These are phyloP conservation scores for Thecaphora thlaspeos DNA, from an alignment of 1,284 basidiomycete genomes.

Conservation along the genomic window DNA sequence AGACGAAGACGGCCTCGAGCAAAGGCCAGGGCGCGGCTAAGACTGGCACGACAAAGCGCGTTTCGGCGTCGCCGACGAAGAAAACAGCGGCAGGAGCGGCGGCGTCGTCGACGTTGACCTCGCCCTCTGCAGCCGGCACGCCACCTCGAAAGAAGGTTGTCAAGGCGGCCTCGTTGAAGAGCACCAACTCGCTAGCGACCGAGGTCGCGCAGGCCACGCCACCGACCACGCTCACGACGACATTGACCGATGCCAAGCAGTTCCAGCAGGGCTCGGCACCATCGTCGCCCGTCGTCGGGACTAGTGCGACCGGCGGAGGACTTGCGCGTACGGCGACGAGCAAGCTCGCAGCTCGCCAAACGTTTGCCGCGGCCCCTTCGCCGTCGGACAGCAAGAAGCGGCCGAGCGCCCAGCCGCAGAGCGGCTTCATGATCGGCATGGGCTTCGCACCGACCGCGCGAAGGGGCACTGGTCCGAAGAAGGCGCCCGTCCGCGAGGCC, in stretches of 20 bases:
- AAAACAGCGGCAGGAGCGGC: too few relatives aligned
- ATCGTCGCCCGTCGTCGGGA: conserved; percentile 10
- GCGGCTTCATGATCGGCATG: conserved; percentile 54
- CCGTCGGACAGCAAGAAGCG: conserved; percentile 20
- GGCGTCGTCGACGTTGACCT: too few relatives aligned
- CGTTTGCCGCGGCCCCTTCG: conserved; percentile 17
- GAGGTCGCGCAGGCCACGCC: not conserved
- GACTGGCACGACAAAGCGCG: not conserved
- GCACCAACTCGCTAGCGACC: too few relatives aligned
- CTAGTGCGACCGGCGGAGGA: not conserved
- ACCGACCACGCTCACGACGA: not conserved
- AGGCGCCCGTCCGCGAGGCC: conserved; percentile 42
- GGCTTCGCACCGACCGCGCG: conserved; percentile 39
- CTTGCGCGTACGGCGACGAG: conserved; percentile 4
- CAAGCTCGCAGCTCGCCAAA: conserved; percentile 8
- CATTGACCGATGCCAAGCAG: not conserved
- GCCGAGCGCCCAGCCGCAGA: conserved; percentile 50
- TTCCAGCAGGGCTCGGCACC: conserved; percentile 2
- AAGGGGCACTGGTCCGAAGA: conserved; percentile 34
- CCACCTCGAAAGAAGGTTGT: too few relatives aligned
- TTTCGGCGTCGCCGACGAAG: too few relatives aligned
- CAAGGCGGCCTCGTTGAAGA: too few relatives aligned
- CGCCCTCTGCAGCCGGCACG: too few relatives aligned
- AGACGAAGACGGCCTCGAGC: not conserved
- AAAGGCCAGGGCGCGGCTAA: not conserved